phyloP scores from a whole-genome alignment of 2,329 filamentous ascomycete species.

The Botrytis aclada region DNA sequence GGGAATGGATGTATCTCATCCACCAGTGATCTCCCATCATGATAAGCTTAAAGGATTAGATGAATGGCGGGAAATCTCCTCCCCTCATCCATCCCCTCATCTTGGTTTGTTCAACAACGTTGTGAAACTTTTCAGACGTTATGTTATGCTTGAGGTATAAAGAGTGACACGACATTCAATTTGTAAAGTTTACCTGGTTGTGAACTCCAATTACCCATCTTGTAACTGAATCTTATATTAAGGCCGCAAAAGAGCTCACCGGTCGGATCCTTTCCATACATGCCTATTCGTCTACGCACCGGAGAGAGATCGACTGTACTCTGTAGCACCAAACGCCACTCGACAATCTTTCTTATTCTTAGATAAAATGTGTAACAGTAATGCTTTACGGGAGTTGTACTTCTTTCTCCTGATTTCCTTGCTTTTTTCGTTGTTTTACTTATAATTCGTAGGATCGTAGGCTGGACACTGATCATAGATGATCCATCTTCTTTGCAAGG shows the following conservation, averaged over 20 bases:
- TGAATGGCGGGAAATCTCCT: background rate
- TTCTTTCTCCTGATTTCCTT: background rate
- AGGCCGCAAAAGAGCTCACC: background rate
- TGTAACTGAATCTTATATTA: background rate
- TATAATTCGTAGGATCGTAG: background rate
- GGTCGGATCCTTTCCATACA: background rate
- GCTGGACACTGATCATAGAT: background rate
- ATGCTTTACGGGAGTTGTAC: background rate
- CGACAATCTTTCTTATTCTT: background rate
- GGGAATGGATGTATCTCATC: background rate
- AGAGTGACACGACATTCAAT: background rate
- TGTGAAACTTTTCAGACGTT: conserved; percentile 7
- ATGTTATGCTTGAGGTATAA: background rate
- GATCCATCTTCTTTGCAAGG: background rate
- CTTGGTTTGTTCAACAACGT: background rate
- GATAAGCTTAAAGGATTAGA: background rate
- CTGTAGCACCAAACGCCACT: background rate
- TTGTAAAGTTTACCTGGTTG: background rate
- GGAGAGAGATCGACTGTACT: background rate
- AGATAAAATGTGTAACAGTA: background rate
- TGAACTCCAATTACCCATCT: background rate
- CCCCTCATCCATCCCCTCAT: conserved; percentile 1
- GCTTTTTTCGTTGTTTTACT: background rate
- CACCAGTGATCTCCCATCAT: background rate
- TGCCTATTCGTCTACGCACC: background rate